These are phyloP conservation scores for Phaffomyces thermotolerans DNA, from an alignment of 805 yeast species.

Conservation along the genomic window DNA sequence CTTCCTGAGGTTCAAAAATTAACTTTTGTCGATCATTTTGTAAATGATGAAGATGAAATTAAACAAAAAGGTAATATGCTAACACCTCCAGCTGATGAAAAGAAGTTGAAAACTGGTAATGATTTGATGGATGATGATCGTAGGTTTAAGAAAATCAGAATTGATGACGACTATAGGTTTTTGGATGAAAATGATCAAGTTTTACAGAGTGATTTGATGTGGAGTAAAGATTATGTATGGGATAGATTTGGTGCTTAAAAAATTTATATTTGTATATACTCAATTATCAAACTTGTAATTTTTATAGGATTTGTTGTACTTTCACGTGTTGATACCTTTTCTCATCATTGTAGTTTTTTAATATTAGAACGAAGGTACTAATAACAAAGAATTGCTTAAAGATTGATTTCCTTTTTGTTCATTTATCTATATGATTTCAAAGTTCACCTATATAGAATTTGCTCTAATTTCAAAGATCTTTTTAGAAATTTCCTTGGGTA, in stretches of 20 bases:
- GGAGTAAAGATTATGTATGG: conserved; percentile 20
- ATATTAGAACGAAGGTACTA: no score
- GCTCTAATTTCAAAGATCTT: conserved; percentile 24
- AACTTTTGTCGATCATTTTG: conserved; percentile 9
- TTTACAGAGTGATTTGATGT: conserved; percentile 14
- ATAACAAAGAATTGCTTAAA: no score
- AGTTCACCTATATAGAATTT: conserved; percentile 8
- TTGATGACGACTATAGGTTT: conserved; percentile 15
- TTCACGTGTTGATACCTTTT: no score
- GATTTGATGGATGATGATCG: conserved; percentile 2
- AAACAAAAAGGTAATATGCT: background rate
- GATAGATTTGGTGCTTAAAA: conserved; percentile 1
- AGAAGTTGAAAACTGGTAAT: background rate
- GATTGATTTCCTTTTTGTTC: no score
- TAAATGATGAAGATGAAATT: background rate
- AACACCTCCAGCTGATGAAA: conserved; percentile 18
- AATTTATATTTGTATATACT: background rate
- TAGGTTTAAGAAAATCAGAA: conserved; percentile 13
- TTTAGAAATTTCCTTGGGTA: conserved; percentile 27
- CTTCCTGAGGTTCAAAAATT: conserved; percentile 17
- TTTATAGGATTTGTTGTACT: no score
- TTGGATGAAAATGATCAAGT: conserved; percentile 13
- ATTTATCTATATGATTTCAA: background rate
- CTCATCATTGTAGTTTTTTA: no score
- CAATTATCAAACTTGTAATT: no score